Evolutionary conservation across 1,284 basidiomycete species (phyloP), one percentile per base, ranked within the genome.

Genomic region (Trichosporon ovoides): DNA sequence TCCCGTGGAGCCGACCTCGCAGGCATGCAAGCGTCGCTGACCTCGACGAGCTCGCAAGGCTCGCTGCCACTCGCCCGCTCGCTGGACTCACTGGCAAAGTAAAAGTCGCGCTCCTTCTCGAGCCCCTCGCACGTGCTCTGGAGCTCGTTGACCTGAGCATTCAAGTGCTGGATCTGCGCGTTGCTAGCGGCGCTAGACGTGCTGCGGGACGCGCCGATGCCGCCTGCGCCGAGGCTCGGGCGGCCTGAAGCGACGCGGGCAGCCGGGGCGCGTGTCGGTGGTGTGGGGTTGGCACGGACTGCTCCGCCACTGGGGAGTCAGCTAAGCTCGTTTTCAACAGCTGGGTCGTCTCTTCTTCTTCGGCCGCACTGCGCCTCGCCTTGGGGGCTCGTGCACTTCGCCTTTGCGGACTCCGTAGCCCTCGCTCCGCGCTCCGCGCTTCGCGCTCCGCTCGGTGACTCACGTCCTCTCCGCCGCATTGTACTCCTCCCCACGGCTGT

Each of bases 91-190:
- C 98, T 98, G 69, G 88, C 87, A 79, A 98, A 98, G 80, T 98
- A 98, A 77, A 98, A 98, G 77, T 98, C 94, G 43, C 94, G 81
- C 80, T 98, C 93, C 79, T 92, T 95, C 81, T 94, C 89, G 40
- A 93, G 80, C 1, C 89, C 89, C 74, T 94, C 92, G 63, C 96
- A 81, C 68, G 90, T 87, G 1, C 82, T 76, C 56, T 86, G 85
- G 81, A 97, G 82, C 66, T 98, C 95, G 67, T 85, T 83, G 61
- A 96, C 80, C 76, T 97, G 90, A 0, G 80, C 78, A 55, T 57
- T 72, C 59, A 61, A 60, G 64, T 46, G 61, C 66, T 48, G 65
- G 57, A 38, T 59, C 60, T 52, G 60, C 19, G 58, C 48, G 34
- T 52, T 18, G 35, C 72, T 71, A 24, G 63, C 69, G n/a, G 67